Base-by-base conservation (phyloP, 148 eudicot species). In the Cornus controversa region DNA sequence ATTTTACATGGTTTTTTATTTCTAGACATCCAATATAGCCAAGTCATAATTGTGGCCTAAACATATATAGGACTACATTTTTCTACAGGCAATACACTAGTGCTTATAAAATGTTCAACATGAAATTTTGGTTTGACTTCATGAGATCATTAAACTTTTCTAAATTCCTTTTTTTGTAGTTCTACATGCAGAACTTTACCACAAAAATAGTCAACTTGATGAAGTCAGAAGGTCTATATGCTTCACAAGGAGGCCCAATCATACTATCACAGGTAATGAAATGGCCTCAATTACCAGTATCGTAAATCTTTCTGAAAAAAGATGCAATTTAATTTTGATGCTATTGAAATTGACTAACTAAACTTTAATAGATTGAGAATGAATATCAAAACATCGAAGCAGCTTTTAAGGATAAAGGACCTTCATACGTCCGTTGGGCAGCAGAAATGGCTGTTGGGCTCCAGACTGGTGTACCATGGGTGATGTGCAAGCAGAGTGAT, bases 201-300 rank as follows among this genome's bases (percentile, higher is more conserved):
- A 80, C 84, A 66, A 75, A 78, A 40, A 82, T 89, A 66, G 89
- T 89, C 40, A 77, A 83, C 74, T 74, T 89, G 66, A 81, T 87
- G 90, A 85, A 87, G 67, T 79, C 86, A 58, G 88, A 89, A 77
- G 76, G 71, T 3, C 72, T 89, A 57, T 89, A 83, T 80, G 88
- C 88, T n/a, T 85, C 88, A 60, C 89, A 89, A 89, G 90, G 90
- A 66, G 92, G 92, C 25, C 90, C 92, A 7, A 89, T 89, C 29
- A 87, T 89, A 75, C 62, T 87, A 37, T 85, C 90, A 67, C 92
- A 89, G 86, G 91, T 89, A 79, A 70, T 47, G 37, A 18, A 18
- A 62, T 65, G 14, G 26, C 57, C 29, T 28, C n/a, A n/a, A n/a
- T n/a, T 53, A 65, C 11, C 50, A 60, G 16, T 50, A 13, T 60